phyloP scores from a whole-genome alignment of 1,284 basidiomycete species.

The Trichosporon ovoides region DNA sequence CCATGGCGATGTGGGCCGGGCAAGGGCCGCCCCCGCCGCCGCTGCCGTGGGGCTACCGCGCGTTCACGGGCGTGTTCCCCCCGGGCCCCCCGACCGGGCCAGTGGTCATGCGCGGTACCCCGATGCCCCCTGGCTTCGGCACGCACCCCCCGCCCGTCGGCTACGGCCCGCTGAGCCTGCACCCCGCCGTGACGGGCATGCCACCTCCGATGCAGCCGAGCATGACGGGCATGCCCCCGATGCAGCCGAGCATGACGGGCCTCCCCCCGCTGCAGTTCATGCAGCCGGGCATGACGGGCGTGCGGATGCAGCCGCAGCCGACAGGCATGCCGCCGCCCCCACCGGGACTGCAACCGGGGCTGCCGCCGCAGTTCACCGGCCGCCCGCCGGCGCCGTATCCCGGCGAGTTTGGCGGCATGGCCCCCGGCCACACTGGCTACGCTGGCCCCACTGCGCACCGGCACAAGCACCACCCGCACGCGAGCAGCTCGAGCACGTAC shows the following conservation, averaged over 20 bases:
- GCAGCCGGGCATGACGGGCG: not conserved
- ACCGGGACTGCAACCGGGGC: not conserved
- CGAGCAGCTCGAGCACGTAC: not conserved
- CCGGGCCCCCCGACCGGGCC: not conserved
- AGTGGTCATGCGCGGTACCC: not conserved
- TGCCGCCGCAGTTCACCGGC: not conserved
- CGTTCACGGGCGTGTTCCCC: not conserved
- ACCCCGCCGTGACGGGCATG: not conserved
- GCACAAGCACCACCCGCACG: not conserved
- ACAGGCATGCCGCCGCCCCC: not conserved
- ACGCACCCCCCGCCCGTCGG: no score
- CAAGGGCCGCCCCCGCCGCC: not conserved
- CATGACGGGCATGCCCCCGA: no score
- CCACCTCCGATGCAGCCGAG: not conserved
- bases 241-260: not conserved
- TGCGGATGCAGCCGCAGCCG: not conserved
- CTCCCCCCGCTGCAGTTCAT: not conserved
- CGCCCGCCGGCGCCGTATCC: not conserved
- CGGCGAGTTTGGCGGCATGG: not conserved
- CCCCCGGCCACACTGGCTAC: not conserved
- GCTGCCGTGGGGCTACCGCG: not conserved
- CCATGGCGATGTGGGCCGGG: not conserved
- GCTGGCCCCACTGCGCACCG: no score
- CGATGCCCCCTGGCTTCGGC: not conserved
- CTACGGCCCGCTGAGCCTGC: no score